Conservation (phyloP, 495 filamentous ascomycete genomes). For the Aspergillus cavernicola region DNA sequence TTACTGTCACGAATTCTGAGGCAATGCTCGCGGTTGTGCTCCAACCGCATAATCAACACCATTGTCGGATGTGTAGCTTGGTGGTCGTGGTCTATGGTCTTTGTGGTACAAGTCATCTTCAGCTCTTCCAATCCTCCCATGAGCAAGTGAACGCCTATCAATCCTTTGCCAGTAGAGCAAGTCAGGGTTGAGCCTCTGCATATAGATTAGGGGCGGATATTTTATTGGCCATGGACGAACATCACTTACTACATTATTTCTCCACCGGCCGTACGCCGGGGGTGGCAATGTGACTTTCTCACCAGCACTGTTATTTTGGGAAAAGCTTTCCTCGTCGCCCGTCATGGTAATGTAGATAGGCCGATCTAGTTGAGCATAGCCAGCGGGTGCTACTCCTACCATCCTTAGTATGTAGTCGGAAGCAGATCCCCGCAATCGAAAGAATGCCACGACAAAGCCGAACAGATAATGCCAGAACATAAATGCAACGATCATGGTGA, state of each 20-base stretch:
- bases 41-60: constrained; percentile 66
- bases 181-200: constrained; percentile 70
- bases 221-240: neutral
- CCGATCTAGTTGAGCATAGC: constrained; percentile 56
- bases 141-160: constrained; percentile 25
- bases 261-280: constrained; percentile 86
- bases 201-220: neutral
- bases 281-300: constrained; percentile 54
- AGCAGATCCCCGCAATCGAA: constrained; percentile 36
- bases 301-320: constrained; percentile 12
- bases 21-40: constrained; percentile 53
- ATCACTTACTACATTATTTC: constrained; percentile 72
- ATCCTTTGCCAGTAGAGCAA: constrained; percentile 75
- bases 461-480: constrained; percentile 77
- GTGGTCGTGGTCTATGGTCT: constrained; percentile 47
- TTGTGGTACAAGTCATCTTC: constrained; percentile 20
- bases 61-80: constrained; percentile 69
- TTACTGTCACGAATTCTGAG: too few species aligned
- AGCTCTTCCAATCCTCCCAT: constrained; percentile 9
- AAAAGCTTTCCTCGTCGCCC: constrained; percentile 58
- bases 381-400: constrained; percentile 43
- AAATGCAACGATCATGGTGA: constrained; percentile 68
- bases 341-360: constrained; percentile 62
- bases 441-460: constrained; percentile 62
- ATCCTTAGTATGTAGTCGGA: constrained; percentile 15